A percentile compares a stretch with the other conserved stretches of the same genome.
Conservation (phyloP, 2,329 filamentous ascomycete genomes). For the Scedosporium minutisporum region DNA sequence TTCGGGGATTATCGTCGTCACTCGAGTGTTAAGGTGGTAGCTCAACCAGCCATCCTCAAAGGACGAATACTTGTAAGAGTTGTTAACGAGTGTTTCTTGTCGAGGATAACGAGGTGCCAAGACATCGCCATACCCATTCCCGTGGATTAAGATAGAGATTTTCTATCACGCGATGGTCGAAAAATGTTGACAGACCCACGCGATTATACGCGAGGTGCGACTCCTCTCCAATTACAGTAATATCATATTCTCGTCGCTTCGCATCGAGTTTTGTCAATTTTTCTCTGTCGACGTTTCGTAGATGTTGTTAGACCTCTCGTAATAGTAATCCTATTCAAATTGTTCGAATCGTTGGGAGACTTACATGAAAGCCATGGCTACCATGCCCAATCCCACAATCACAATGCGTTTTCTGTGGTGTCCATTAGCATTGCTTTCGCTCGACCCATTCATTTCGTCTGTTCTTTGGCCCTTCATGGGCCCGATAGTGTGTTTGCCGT, state of each 20-base stretch:
- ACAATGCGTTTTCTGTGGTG: constrained; percentile 53
- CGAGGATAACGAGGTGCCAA: neutral
- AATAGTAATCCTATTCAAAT: neutral
- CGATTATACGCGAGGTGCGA: constrained; percentile 83
- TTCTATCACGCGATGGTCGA: constrained; percentile 70
- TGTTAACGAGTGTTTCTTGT: constrained; percentile 1
- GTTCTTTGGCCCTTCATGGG: neutral
- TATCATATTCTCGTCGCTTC: constrained; percentile 63
- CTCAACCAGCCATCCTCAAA: constrained; percentile 19
- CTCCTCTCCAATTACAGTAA: constrained; percentile 82
- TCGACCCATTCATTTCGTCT: neutral
- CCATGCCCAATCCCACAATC: constrained; percentile 85
- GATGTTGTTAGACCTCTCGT: neutral
- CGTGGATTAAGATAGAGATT: constrained; percentile 95
- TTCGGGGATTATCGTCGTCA: constrained; percentile 22
- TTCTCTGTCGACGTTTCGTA: constrained; percentile 44
- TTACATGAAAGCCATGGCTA: constrained; percentile 80
- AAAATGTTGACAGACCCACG: constrained; percentile 81
- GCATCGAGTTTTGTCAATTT: constrained; percentile 81
- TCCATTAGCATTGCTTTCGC: neutral
- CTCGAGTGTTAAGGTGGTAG: constrained; percentile 43
- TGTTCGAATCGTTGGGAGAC: constrained; percentile 19
- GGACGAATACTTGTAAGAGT: constrained; percentile 1
- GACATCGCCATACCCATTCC: constrained; percentile 60
- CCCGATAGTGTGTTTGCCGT: neutral